Percentiles rank a stretch among this genome's conserved stretches.
These are phyloP conservation scores for Suillus weaverae DNA, from an alignment of 768 basidiomycete genomes.

Conservation along the genomic window DNA sequence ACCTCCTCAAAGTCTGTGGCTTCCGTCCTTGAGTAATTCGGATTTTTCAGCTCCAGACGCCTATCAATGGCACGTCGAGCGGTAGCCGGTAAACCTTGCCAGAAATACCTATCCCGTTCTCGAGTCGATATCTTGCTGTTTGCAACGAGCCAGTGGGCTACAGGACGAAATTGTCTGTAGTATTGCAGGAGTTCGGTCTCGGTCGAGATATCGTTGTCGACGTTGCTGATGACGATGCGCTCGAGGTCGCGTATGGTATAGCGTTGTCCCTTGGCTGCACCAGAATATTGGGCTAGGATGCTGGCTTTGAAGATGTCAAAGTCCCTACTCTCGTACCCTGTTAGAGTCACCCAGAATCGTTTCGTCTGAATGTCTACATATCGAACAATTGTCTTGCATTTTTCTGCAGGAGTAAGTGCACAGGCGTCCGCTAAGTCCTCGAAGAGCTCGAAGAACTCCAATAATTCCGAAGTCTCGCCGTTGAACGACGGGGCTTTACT, in stretches of 20 bases:
- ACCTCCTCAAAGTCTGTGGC: conserved; percentile 5
- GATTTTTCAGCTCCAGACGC: conserved; percentile 1
- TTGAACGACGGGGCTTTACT: background rate
- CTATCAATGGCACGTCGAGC: background rate
- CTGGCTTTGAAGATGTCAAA: conserved; percentile 5
- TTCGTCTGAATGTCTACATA: conserved; percentile 7
- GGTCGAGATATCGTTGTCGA: background rate
- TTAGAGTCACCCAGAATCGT: conserved; percentile 7
- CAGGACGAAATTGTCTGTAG: background rate
- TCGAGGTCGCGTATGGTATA: background rate
- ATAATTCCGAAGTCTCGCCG: background rate
- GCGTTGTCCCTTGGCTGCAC: conserved; percentile 5
- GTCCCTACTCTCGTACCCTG: conserved; percentile 4
- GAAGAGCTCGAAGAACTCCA: background rate
- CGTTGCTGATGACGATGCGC: background rate
- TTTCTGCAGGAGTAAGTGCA: background rate
- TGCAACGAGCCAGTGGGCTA: conserved; percentile 2
- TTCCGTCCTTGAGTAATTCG: background rate
- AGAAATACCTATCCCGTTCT: conserved; percentile 3
- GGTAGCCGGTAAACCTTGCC: too few relatives aligned
- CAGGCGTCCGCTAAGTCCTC: conserved; percentile 2
- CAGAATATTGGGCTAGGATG: background rate
- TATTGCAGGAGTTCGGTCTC: conserved; percentile 6
- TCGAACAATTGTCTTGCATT: conserved; percentile 4
- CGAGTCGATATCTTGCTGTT: conserved; percentile 4